Evolutionary conservation across 208 protist species (phyloP), one percentile per base, ranked within the genome.

Genomic region (Leptomonas seymouri): DNA sequence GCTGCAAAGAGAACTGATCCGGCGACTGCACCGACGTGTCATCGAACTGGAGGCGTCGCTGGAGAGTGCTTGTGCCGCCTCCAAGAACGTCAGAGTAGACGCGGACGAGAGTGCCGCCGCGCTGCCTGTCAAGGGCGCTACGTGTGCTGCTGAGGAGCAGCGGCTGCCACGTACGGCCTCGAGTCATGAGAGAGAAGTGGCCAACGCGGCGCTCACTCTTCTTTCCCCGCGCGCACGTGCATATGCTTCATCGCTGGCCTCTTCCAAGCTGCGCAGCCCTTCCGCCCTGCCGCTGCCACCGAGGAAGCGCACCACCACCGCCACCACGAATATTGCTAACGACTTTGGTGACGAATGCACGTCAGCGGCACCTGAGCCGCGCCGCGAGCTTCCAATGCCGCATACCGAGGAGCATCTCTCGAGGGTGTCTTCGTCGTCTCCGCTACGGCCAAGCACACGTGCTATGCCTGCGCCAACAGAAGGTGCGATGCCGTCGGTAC

Each of bases 1-100:
- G 23, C 73, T 85, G 0, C 87, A 93, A 68, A 79, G 82, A 8
- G 77, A 80, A 49, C 56, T 93, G 39, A 93, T 93, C 62, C 74
- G 80, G 16, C 81, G 83, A 14, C 76, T 93, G 30, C 79, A 90
- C 57, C 69, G 65, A 0, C 81, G 81, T 15, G 69, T 93, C 28
- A 46, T 88, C 1, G 79, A 90, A 20, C 58, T 93, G 18, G 84
- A 93, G 70, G 46, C 54, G 28, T 50, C 61, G 23, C 49, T 81
- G 15, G 76, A 80, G 53, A n/a, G n/a, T 5, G 30, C 49, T 9
- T 48, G 28, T 34, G 30, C 46, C 18, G 25, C 18, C 31, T 18
- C 49, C 9, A 8, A 16, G 21, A 15, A 16, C 30, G 21, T 28
- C 0, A 64, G 11, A 55, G 30, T 30, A 49, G 36, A 49, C 12